Evolutionary conservation across 1,284 basidiomycete species (phyloP), one percentile per base, ranked within the genome.

Genomic region (Leccinum variabile): DNA sequence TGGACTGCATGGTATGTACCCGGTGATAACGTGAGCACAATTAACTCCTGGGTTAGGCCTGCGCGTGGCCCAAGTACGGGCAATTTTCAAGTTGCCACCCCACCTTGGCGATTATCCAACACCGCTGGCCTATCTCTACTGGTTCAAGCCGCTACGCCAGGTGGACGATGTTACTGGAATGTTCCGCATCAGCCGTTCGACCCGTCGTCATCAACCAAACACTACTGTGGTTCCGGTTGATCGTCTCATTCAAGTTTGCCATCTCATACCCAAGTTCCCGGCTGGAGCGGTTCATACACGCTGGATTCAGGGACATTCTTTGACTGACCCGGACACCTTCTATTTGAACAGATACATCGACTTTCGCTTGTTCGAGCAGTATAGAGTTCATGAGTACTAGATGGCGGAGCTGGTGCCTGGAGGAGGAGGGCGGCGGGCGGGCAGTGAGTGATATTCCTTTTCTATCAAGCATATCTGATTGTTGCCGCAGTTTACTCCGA

Each of bases 271-370:
- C 1, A 46, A 22, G 4, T 68, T 68, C 18, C 33, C 60, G 2
- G 22, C 13, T 2, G 41, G 46, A 2, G 33, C 11, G 0, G 14
- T 68, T 4, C 4, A 62, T 14, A 49, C 54, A 0, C 33, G 2
- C 0, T 68, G 67, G 62, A 33, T 25, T 3, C n/a, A 30, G 3
- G 30, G 56, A 1, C n/a, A 56, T 33, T 14, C 44, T 16, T 18
- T 65, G 13, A 10, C 37, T 4, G 13, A 9, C 1, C 37, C 46
- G 10, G 14, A 52, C 1, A 13, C 44, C 1, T 67, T 67, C 10
- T 67, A 54, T n/a, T 16, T 67, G 2, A 67, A 67, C 22, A 46
- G 18, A 5, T 65, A 65, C 32, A 63, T 66, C 18, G 22, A 66
- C 6, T 7, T 25, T 3, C 3, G 22, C 0, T 32, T 9, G 2